Base-by-base conservation (phyloP, 768 basidiomycete species). In the Lyophyllum decastes region DNA sequence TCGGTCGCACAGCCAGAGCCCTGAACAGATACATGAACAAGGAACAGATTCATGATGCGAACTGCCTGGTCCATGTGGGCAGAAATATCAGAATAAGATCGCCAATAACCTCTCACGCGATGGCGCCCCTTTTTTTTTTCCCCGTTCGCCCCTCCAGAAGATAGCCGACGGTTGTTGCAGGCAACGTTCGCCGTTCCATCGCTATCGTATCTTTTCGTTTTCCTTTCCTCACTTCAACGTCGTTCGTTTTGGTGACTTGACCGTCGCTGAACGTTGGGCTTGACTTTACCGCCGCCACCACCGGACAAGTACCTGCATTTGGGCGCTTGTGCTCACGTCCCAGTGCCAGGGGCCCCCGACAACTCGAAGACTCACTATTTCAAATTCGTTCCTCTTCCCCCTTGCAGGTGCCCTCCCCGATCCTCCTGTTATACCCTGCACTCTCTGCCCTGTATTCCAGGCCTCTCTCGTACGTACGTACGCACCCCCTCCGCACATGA, bases 121-220 rank as follows among this genome's bases (percentile, higher is more conserved):
- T n/a, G 12, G 9, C 25, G 25, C 25, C 25, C 21, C 25, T 21
- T 49, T 49, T 27, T 19, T 43, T 40, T 27, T 19, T 21, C 27
- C 34, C 34, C n/a, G n/a, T n/a, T 17, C 16, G 35, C n/a, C n/a
- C n/a, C n/a, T n/a, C n/a, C n/a, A n/a, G n/a, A n/a, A 38, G 35
- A 38, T 55, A 55, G 47, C 54, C 35, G 54, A 55, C 25, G 27
- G 30, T 30, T 55, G 54, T 49, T 55, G 54, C 54, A 49, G 54
- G 54, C 49, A 49, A 49, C 49, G n/a, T 38, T 30, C 30, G 30
- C 30, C 30, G n/a, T 30, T 30, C 19, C 26, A 2, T 49, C 17
- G 21, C 24, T 24, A n/a, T n/a, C 16, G 5, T n/a, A 10, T 24
- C 19, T 25, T 19, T 25, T 47, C 33, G 24, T 55, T 40, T 24